A percentile compares a stretch with the other conserved stretches of the same genome.
phyloP scores from a whole-genome alignment of 345 rosid species.

The Eucalyptus dawsonii region DNA sequence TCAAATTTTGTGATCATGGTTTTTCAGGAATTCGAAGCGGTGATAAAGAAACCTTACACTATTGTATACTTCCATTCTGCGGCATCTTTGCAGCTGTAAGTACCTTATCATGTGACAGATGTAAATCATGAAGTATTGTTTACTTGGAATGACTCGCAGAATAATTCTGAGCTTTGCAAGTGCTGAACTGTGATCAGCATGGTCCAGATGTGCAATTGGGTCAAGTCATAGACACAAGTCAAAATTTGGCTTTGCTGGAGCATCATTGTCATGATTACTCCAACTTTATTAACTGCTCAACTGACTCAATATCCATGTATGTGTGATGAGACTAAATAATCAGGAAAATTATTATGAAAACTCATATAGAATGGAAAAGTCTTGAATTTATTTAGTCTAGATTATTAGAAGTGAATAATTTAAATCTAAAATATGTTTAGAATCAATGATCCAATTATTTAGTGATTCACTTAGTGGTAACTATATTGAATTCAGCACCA shows the following conservation, averaged over 20 bases:
- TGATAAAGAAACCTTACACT: slow-evolving; percentile 36
- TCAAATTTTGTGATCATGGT: not conserved
- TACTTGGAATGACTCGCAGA: not conserved
- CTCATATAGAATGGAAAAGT: not conserved
- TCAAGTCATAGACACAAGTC: not conserved
- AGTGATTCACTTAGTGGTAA: not conserved
- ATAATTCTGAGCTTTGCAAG: not conserved
- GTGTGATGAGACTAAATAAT: not conserved
- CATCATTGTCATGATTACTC: not conserved
- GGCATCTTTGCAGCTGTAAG: slow-evolving; percentile 86
- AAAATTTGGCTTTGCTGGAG: not conserved
- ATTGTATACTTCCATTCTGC: slow-evolving; percentile 45
- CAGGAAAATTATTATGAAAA: not conserved
- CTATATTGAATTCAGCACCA: not conserved
- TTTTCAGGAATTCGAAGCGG: slow-evolving; percentile 35
- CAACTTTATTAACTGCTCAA: not conserved
- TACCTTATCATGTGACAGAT: not conserved
- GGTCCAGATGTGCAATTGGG: not conserved
- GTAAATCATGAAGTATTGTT: not conserved
- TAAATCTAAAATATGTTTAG: not conserved
- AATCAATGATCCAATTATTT: not conserved
- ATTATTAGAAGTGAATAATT: not conserved
- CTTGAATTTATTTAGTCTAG: not conserved
- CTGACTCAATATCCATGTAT: not conserved
- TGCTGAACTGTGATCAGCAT: not conserved